A percentile compares a stretch with the other conserved stretches of the same genome.
Evolutionary conservation across 2,329 filamentous ascomycete genomes (phyloP).

Genomic region (Clarireedia paspali): DNA sequence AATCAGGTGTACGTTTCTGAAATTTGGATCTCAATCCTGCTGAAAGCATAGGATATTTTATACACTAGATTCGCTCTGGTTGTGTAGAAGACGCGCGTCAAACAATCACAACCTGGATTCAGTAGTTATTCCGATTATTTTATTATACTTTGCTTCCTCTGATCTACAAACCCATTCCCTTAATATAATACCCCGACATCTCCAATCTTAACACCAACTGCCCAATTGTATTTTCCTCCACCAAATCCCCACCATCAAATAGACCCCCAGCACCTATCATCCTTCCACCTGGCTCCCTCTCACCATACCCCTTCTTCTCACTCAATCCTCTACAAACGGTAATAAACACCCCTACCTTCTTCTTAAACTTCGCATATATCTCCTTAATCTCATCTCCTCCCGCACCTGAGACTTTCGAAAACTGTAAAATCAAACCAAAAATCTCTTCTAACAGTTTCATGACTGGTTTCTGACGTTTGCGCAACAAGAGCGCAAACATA

Average conservation of each 20-base stretch:
- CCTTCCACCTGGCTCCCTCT: constrained; percentile 25
- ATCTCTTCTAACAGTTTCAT: constrained; percentile 69
- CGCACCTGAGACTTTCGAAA: constrained; percentile 45
- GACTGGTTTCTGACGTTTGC: constrained; percentile 67
- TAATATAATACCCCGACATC: constrained; percentile 58
- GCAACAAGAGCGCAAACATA: constrained; percentile 63
- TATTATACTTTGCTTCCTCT: background rate
- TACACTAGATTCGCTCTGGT: no score
- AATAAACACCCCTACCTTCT: constrained; percentile 67
- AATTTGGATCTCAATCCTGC: no score
- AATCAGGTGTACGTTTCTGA: no score
- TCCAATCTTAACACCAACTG: constrained; percentile 63
- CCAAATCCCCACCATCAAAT: constrained; percentile 32
- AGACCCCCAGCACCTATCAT: constrained; percentile 23
- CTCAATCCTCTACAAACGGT: constrained; percentile 60
- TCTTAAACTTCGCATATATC: constrained; percentile 59
- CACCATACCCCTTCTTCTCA: constrained; percentile 47
- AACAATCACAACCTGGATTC: no score
- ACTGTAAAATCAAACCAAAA: constrained; percentile 63
- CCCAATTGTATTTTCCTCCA: constrained; percentile 54
- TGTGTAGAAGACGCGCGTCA: no score
- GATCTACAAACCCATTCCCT: constrained; percentile 10
- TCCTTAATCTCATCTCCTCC: constrained; percentile 36
- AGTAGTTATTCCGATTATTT: no score
- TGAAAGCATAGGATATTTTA: no score